Percentiles rank a stretch among this genome's conserved stretches.
Evolutionary conservation across 768 basidiomycete genomes (phyloP).

Genomic region (Pleurotus sapidus): DNA sequence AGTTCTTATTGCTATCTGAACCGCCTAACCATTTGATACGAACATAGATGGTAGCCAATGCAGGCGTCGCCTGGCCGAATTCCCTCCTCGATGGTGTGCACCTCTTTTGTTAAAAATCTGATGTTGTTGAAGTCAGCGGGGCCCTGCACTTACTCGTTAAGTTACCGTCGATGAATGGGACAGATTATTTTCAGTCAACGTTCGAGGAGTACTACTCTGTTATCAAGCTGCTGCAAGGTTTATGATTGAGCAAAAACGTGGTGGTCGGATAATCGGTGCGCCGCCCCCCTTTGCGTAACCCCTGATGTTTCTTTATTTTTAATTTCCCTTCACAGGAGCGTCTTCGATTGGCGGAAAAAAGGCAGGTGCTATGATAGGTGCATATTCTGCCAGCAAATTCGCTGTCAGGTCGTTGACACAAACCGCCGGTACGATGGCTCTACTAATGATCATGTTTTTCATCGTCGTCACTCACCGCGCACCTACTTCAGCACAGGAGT

Average conservation of each 20-base stretch:
- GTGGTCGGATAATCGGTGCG: slow-evolving; percentile 25
- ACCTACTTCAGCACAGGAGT: slow-evolving; percentile 10
- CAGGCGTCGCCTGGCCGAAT: slow-evolving; percentile 15
- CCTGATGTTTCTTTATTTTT: neutral
- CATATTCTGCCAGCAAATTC: slow-evolving; percentile 37
- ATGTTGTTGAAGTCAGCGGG: neutral
- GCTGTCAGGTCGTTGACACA: slow-evolving; percentile 40
- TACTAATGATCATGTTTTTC: neutral
- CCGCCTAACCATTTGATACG: neutral
- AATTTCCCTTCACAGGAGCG: slow-evolving; percentile 11
- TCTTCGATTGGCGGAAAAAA: slow-evolving; percentile 27
- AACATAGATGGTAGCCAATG: slow-evolving; percentile 25
- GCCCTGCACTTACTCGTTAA: neutral
- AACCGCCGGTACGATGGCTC: slow-evolving; percentile 24
- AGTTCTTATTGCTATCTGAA: neutral
- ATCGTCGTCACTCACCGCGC: neutral
- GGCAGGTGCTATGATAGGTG: slow-evolving; percentile 16
- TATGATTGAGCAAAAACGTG: slow-evolving; percentile 26
- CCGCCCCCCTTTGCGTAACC: neutral
- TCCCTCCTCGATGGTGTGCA: slow-evolving; percentile 14
- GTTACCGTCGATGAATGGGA: slow-evolving; percentile 18
- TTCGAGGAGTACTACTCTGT: slow-evolving; percentile 20
- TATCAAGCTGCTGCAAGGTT: slow-evolving; percentile 22
- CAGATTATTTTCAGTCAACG: slow-evolving; percentile 17
- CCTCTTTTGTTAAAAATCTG: neutral